Evolutionary conservation across 2,329 filamentous ascomycete genomes (phyloP).

Genomic region (Talaromyces pinophilus): DNA sequence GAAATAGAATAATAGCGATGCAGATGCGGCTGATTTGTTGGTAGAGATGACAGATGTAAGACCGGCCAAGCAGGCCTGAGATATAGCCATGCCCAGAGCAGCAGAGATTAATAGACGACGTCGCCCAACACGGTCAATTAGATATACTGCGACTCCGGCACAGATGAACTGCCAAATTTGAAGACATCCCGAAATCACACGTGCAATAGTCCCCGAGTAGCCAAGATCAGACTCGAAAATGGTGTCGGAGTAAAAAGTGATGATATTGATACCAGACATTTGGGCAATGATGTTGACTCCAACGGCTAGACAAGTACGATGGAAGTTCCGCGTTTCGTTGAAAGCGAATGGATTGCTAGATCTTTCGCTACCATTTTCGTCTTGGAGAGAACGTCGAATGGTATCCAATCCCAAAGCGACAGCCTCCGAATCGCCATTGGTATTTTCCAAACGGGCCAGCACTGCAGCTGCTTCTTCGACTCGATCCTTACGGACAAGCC

Average conservation of each 20-base stretch:
- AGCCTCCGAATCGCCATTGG: conserved; percentile 14
- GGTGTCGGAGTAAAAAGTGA: conserved; percentile 35
- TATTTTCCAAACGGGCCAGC: conserved; percentile 14
- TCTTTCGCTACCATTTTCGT: conserved; percentile 21
- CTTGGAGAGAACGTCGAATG: conserved; percentile 16
- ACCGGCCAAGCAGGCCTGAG: conserved; percentile 46
- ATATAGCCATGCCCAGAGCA: conserved; percentile 60
- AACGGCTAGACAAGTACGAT: conserved; percentile 30
- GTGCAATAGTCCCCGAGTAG: conserved; percentile 27
- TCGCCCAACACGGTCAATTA: conserved; percentile 73
- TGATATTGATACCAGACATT: conserved; percentile 35
- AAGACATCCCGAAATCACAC: conserved; percentile 31
- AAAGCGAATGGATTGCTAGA: conserved; percentile 28
- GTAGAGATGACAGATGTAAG: conserved; percentile 41
- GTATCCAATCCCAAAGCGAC: conserved; percentile 17
- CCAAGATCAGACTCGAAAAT: conserved; percentile 32
- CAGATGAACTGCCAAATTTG: conserved; percentile 27
- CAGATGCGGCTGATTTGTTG: conserved; percentile 47
- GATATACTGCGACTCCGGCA: conserved; percentile 61
- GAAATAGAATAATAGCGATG: conserved; percentile 41
- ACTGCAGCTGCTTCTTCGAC: conserved; percentile 24
- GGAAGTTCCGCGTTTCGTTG: conserved; percentile 30
- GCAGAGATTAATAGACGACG: conserved; percentile 66
- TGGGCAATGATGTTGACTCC: conserved; percentile 33
- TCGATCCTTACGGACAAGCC: conserved; percentile 19